These are phyloP conservation scores for Pseudogymnoascus sp. DNA, from an alignment of 2,329 filamentous ascomycete species.

Conservation along the genomic window DNA sequence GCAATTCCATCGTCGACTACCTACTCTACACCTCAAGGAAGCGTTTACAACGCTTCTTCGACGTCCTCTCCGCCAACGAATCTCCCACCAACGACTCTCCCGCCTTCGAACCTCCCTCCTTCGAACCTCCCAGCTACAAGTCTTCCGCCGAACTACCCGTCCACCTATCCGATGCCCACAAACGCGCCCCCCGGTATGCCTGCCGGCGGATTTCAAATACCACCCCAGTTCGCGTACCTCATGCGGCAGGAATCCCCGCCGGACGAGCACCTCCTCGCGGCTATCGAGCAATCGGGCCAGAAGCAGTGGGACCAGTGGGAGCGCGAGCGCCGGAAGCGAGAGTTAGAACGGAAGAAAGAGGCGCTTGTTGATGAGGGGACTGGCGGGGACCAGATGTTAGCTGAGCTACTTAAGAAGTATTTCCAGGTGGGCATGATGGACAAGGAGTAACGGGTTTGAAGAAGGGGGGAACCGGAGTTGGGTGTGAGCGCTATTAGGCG, in stretches of 20 bases:
- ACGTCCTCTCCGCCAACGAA: background rate
- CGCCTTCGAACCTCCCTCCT: background rate
- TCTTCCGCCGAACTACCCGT: background rate
- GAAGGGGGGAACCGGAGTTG: background rate
- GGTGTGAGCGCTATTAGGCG: background rate
- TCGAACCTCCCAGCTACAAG: background rate
- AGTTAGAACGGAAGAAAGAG: conserved; percentile 7
- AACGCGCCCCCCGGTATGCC: background rate
- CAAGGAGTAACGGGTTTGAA: background rate
- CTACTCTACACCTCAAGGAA: background rate
- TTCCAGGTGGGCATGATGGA: conserved; percentile 4
- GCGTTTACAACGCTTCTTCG: background rate
- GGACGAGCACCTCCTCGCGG: background rate
- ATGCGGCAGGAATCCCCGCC: background rate
- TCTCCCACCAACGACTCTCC: background rate
- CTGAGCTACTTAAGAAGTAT: conserved; percentile 8
- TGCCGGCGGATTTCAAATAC: background rate
- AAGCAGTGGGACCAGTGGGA: conserved; percentile 5
- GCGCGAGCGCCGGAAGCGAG: background rate
- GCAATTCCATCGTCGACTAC: background rate
- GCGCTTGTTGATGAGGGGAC: background rate
- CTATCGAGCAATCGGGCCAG: background rate
- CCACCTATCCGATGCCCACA: background rate
- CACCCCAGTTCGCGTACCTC: background rate
- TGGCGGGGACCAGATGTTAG: conserved; percentile 2